A percentile compares a stretch with the other conserved stretches of the same genome.
These are phyloP conservation scores for Wickerhamomyces subpelliculosus DNA, from an alignment of 805 yeast genomes.

Conservation along the genomic window DNA sequence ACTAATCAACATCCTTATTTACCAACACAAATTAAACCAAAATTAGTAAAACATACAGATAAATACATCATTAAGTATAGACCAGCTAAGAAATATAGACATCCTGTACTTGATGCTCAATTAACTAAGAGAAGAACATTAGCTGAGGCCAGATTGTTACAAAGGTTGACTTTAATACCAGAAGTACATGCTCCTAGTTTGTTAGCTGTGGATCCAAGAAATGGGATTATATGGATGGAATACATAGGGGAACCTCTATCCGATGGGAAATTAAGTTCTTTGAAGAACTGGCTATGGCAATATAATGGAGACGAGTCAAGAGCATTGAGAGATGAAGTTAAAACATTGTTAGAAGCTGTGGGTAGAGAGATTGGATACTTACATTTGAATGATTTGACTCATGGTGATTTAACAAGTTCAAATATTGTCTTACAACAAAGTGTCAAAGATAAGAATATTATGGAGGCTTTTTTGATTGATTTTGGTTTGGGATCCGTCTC, in stretches of 20 bases:
- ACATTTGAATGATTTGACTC: conserved; percentile 74
- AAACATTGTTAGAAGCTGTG: conserved; percentile 41
- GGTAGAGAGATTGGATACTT: conserved; percentile 64
- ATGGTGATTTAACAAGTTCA: conserved; percentile 92
- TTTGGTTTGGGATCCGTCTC: conserved; percentile 85
- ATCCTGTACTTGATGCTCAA: conserved; percentile 67
- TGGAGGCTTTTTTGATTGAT: conserved; percentile 67
- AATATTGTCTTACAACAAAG: conserved; percentile 55
- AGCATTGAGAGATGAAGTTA: conserved; percentile 31
- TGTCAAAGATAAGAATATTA: conserved; percentile 6
- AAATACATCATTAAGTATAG: conserved; percentile 71
- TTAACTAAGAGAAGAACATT: conserved; percentile 77
- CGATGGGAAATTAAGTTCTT: conserved; percentile 48
- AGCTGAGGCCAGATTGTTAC: conserved; percentile 76
- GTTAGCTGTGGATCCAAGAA: conserved; percentile 65
- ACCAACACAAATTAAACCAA: conserved; percentile 21
- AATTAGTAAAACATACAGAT: conserved; percentile 14
- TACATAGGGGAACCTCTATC: conserved; percentile 48
- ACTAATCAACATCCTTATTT: conserved; percentile 63
- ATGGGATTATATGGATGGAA: conserved; percentile 90
- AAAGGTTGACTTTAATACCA: conserved; percentile 36
- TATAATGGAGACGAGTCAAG: conserved; percentile 27
- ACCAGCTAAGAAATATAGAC: conserved; percentile 88
- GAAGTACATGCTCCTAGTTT: conserved; percentile 68
- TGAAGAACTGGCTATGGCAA: conserved; percentile 72